phyloP scores from a whole-genome alignment of 2,329 filamentous ascomycete species.

The Pyricularia pennisetigena region DNA sequence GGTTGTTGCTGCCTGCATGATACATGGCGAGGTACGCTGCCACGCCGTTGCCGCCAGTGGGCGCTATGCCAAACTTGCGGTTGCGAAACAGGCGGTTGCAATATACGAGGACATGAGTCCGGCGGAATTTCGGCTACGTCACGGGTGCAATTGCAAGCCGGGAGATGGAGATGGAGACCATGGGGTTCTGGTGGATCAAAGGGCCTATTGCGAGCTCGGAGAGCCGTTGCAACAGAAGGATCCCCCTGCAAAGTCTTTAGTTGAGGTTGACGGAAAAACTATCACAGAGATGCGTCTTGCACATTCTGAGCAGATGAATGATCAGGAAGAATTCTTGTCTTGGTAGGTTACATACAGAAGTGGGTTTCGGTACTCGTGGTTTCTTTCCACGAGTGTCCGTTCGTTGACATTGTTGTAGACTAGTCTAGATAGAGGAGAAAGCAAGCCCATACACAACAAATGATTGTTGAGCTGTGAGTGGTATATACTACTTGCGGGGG shows the following conservation, averaged over 20 bases:
- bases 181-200: constrained; percentile 1
- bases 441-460: background rate
- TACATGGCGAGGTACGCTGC: constrained; percentile 63
- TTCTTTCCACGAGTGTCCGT: background rate
- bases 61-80: constrained; percentile 63
- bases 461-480: background rate
- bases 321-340: background rate
- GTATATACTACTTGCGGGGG: background rate
- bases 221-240: background rate
- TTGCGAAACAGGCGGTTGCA: constrained; percentile 48
- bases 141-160: constrained; percentile 52
- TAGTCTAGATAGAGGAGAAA: too few species aligned
- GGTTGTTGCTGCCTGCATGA: constrained; percentile 62
- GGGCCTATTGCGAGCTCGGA: background rate
- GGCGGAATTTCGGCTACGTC: constrained; percentile 49
- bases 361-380: background rate
- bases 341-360: background rate
- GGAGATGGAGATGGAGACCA: constrained; percentile 9
- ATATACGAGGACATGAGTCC: constrained; percentile 32
- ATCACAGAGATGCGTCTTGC: background rate
- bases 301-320: background rate
- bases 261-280: background rate
- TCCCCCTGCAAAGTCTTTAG: background rate
- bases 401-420: background rate
- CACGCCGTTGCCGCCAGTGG: constrained; percentile 51